Base-by-base conservation (phyloP, 1,139 yeast genomes). In the Zygosaccharomyces pseudobailii region DNA sequence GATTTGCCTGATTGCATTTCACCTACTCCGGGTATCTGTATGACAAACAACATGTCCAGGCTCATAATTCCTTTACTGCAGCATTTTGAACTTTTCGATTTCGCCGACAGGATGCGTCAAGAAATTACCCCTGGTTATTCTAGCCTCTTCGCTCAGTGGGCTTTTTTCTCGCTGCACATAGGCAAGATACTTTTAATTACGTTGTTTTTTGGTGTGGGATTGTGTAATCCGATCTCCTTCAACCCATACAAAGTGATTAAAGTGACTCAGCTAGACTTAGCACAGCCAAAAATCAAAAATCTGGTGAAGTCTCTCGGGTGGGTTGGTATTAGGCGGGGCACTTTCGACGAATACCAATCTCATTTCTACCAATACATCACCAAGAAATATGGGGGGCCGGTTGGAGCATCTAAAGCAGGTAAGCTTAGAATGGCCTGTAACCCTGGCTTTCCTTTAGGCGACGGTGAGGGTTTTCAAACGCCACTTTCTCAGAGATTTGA, bases 21-120 rank as follows among this genome's bases (percentile, higher is more conserved):
- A 36, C 97, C 97, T 43, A 90, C 97, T 3, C 97, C 97, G 0
- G 97, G 97, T 25, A 75, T 82, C 49, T 84, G 92, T 55, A 72
- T 88, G 50, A 84, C 95, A n/a, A 82, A 82, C 61, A 80, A 82
- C 56, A 54, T 80, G 24, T 71, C 81, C 35, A 67, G 69, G 54
- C 28, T 65, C 8, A 55, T 73, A 21, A 68, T 74, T 24, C 63
- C 62, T 8, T 54, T 54, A 35, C 43, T 74, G 5, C 73, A 78
- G 8, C 46, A 55, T 22, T 58, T 66, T 38, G 75, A 71, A 20
- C 61, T 69, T 45, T 64, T 64, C 2, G 62, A 60, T 3, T 53
- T 78, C 43, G 81, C 82, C 4, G 61, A 59, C 6, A 71, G 71
- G 23, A 70, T 85, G 47, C 56, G 75, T 35, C 71, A 70, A 40